Evolutionary conservation across 139 green algal species (phyloP).

Genomic region (Zygnema cylindricum): DNA sequence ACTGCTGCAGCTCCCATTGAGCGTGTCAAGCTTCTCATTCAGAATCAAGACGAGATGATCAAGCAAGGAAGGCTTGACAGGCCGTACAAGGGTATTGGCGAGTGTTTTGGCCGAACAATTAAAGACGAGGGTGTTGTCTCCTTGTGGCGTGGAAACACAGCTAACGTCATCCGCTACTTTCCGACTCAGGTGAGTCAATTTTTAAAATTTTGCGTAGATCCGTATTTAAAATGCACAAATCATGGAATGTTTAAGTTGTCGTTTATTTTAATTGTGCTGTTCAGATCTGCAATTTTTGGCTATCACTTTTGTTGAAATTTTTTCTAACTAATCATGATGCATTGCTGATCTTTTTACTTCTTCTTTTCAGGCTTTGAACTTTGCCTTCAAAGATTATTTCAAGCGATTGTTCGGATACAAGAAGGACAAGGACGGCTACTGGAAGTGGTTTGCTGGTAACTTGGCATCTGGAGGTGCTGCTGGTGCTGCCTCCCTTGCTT

Average conservation of each 20-base stretch:
- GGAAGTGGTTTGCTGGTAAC: constrained; percentile 94
- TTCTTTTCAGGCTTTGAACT: constrained; percentile 93
- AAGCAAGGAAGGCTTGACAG: constrained; percentile 34
- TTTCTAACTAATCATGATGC: too few species aligned
- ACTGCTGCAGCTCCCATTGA: constrained; percentile 94
- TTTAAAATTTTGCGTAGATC: too few species aligned
- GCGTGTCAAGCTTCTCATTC: constrained; percentile 96
- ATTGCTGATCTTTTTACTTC: too few species aligned
- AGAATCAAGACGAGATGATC: constrained; percentile 73
- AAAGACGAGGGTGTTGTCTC: constrained; percentile 86
- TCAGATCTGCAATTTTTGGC: too few species aligned
- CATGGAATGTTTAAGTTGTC: too few species aligned
- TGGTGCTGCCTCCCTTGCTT: constrained; percentile 90
- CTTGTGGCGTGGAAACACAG: constrained; percentile 97
- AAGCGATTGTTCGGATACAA: constrained; percentile 96
- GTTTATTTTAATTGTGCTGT: too few species aligned
- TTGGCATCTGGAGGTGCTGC: constrained; percentile 91
- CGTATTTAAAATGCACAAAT: too few species aligned
- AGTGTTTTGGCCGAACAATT: constrained; percentile 93
- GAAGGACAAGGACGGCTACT: constrained; percentile 73
- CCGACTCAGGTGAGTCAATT: constrained; percentile 79
- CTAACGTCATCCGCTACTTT: constrained; percentile 98
- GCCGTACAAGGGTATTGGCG: constrained; percentile 74
- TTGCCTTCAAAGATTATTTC: constrained; percentile 99
- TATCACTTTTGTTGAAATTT: too few species aligned